These are phyloP conservation scores for Saccharomyces pastorianus DNA, from an alignment of 1,139 yeast genomes.

Conservation along the genomic window DNA sequence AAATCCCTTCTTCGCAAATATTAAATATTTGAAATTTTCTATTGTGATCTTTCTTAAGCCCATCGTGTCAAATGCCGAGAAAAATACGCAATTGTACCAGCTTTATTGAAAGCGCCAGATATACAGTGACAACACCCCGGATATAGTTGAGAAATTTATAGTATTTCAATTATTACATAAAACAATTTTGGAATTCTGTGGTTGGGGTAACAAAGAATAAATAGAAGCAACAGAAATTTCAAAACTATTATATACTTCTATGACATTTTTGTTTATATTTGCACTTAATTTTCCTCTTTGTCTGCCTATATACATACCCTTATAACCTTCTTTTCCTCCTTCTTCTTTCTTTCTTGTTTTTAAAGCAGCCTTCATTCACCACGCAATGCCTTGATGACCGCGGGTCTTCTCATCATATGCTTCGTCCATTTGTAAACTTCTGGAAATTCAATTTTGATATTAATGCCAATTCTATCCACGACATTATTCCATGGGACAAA, in stretches of 20 bases:
- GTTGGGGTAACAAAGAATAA: not conserved
- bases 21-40: not conserved
- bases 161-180: not conserved
- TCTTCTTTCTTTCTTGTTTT: not conserved
- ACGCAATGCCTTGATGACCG: constrained; percentile 68
- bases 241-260: not conserved
- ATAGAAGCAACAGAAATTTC: not conserved
- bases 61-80: not conserved
- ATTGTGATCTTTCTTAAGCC: not conserved
- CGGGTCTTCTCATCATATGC: constrained; percentile 83
- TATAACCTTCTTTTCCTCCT: not conserved
- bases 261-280: not conserved
- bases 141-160: not conserved
- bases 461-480: constrained; percentile 85
- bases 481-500: constrained; percentile 97
- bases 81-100: not conserved
- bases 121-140: not conserved
- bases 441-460: constrained; percentile 79
- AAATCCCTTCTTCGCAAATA: not conserved
- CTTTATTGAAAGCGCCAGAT: not conserved
- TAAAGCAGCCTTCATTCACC: constrained; percentile 34
- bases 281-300: not conserved
- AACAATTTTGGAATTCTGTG: not conserved
- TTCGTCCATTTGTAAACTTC: constrained; percentile 96
- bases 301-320: not conserved